phyloP scores from a whole-genome alignment of 2,329 filamentous ascomycete species.

The Coniochaeta sp. region DNA sequence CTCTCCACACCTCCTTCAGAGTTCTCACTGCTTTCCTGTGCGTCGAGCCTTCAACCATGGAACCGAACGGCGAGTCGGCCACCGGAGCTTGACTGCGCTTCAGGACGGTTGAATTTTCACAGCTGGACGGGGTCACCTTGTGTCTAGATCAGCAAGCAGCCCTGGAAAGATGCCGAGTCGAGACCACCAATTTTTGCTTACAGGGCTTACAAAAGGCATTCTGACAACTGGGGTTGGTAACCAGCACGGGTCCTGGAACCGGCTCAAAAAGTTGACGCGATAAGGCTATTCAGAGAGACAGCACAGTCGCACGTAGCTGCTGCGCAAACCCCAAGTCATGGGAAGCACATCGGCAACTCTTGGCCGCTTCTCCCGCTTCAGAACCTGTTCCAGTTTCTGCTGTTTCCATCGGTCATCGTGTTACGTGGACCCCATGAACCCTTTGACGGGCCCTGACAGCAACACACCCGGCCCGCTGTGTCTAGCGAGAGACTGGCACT shows the following conservation, averaged over 20 bases:
- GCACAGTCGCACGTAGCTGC: background rate
- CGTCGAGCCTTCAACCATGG: background rate
- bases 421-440: background rate
- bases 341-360: background rate
- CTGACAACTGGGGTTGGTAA: too few relatives aligned
- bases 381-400: background rate
- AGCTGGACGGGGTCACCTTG: too few relatives aligned
- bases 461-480: background rate
- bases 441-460: background rate
- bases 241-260: too few relatives aligned
- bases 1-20: slow-evolving; percentile 1
- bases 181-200: too few relatives aligned
- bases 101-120: background rate
- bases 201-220: too few relatives aligned
- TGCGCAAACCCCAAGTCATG: background rate
- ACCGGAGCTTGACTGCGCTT: background rate
- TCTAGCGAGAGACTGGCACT: slow-evolving; percentile 1
- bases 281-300: too few relatives aligned
- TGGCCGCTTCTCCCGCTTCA: background rate
- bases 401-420: background rate
- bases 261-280: too few relatives aligned
- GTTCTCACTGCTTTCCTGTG: background rate
- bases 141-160: too few relatives aligned
- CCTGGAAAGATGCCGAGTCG: too few relatives aligned
- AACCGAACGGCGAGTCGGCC: background rate